These are phyloP conservation scores for Litchi chinensis DNA, from an alignment of 345 rosid species.

Conservation along the genomic window DNA sequence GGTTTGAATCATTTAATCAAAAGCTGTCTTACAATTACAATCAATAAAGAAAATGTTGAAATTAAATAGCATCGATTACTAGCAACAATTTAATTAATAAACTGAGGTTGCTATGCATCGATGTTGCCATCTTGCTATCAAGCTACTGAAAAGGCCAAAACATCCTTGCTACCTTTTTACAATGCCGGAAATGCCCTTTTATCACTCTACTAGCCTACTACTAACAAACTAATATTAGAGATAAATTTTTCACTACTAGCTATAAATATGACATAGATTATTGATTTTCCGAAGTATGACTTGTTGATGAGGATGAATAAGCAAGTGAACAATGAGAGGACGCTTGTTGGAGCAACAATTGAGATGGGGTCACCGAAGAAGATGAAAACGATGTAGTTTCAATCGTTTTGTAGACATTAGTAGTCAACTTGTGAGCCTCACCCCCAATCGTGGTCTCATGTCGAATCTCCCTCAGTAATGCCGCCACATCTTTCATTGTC, in stretches of 20 bases:
- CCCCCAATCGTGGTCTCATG: constrained; percentile 38
- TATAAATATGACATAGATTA: constrained; percentile 1
- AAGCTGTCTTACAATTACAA: too few relatives aligned
- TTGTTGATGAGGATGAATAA: constrained; percentile 48
- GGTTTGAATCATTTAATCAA: too few relatives aligned
- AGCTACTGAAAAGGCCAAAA: background rate
- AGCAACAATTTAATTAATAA: background rate
- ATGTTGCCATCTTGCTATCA: constrained; percentile 3
- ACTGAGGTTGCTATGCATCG: background rate
- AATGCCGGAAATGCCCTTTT: background rate
- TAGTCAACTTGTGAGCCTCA: constrained; percentile 44
- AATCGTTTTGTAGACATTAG: constrained; percentile 22
- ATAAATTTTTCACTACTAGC: background rate
- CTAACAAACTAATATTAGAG: background rate
- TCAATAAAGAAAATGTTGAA: too few relatives aligned
- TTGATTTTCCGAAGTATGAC: constrained; percentile 24
- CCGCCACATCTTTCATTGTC: constrained; percentile 90
- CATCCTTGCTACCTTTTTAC: constrained; percentile 6
- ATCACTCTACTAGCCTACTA: background rate
- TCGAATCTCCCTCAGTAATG: constrained; percentile 62
- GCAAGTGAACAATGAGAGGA: constrained; percentile 49
- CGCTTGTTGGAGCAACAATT: constrained; percentile 40
- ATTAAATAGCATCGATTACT: background rate
- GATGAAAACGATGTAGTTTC: constrained; percentile 35
- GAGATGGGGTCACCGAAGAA: constrained; percentile 54